Percentiles rank a stretch among this genome's conserved stretches.
Evolutionary conservation across 2,329 filamentous ascomycete genomes (phyloP).

Genomic region (Ophiostoma australiae): DNA sequence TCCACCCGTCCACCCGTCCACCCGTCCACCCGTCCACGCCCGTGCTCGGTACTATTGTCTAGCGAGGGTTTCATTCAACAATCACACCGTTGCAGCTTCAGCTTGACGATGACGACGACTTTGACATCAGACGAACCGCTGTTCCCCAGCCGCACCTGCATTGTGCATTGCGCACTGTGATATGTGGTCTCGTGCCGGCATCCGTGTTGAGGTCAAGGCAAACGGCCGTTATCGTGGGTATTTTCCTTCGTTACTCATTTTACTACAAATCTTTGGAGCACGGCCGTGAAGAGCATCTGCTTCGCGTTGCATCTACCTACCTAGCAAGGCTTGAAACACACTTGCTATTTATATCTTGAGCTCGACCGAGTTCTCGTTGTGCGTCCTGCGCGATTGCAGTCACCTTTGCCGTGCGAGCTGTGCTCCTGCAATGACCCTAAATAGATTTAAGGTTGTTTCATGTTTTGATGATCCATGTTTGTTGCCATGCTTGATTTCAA

Average conservation of each 20-base stretch:
- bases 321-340: neutral
- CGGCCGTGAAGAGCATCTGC: neutral
- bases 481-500: neutral
- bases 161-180: neutral
- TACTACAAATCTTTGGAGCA: neutral
- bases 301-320: no score
- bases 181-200: neutral
- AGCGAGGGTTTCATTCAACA: neutral
- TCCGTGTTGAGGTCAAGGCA: neutral
- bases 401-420: neutral
- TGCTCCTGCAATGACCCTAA: neutral
- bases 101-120: neutral
- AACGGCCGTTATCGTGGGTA: no score
- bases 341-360: neutral
- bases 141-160: neutral
- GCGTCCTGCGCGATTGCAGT: neutral
- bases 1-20: neutral
- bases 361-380: no score
- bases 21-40: neutral
- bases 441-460: neutral
- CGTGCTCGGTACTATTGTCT: neutral
- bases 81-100: neutral
- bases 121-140: neutral
- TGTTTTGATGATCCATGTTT: neutral
- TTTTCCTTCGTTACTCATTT: no score